Percentiles rank a stretch among this genome's conserved stretches.
Conservation (phyloP, 805 yeast species). For the Barnettozyma sucrosica region DNA sequence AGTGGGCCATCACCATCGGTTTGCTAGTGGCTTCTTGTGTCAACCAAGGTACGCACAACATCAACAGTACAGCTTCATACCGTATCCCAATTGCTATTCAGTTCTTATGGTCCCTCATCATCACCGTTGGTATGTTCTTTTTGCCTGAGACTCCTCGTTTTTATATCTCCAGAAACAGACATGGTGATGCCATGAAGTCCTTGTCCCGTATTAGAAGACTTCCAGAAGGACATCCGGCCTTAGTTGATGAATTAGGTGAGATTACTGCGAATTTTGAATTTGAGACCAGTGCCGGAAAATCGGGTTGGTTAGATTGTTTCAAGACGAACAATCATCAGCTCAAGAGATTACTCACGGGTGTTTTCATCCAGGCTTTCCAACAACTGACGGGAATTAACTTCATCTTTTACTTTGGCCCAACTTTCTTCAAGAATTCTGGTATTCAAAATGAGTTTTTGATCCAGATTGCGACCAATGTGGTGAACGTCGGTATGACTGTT, state of each 20-base stretch:
- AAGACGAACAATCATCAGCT: conserved; percentile 32
- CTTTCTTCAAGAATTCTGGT: conserved; percentile 50
- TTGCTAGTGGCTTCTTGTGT: conserved; percentile 63
- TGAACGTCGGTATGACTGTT: conserved; percentile 44
- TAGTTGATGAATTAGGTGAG: conserved; percentile 41
- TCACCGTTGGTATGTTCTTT: conserved; percentile 56
- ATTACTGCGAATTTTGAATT: conserved; percentile 43
- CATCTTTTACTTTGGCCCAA: conserved; percentile 64
- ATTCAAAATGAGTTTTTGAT: conserved; percentile 41
- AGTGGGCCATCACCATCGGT: conserved; percentile 70
- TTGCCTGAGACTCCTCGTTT: conserved; percentile 78
- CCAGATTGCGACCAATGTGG: conserved; percentile 38
- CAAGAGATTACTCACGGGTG: conserved; percentile 40
- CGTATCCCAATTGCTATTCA: conserved; percentile 72
- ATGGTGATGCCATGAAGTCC: conserved; percentile 52
- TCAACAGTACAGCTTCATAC: conserved; percentile 52
- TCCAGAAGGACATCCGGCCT: conserved; percentile 38
- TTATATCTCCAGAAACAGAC: conserved; percentile 49
- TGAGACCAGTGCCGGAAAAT: conserved; percentile 31
- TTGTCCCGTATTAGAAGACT: conserved; percentile 50
- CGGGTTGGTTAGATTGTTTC: conserved; percentile 31
- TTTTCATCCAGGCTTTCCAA: conserved; percentile 44
- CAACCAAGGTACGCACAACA: conserved; percentile 58
- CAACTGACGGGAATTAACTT: conserved; percentile 72
- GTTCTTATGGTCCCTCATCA: conserved; percentile 59